These are phyloP conservation scores for Solanum habrochaites DNA, from an alignment of 257 asterid species.

Conservation along the genomic window DNA sequence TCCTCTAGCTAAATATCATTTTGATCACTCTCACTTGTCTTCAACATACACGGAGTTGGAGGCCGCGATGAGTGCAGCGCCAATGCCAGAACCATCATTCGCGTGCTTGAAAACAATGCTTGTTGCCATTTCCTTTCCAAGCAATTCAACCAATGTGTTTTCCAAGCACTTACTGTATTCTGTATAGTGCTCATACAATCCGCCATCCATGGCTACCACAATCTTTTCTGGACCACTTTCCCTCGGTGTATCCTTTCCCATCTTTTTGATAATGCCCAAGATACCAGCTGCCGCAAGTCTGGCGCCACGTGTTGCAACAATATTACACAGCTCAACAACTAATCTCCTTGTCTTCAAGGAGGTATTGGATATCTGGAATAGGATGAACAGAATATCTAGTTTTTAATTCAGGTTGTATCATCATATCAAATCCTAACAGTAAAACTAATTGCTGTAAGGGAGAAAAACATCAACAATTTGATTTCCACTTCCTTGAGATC, in stretches of 20 bases:
- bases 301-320: slow-evolving; percentile 54
- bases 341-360: slow-evolving; percentile 33
- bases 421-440: background rate
- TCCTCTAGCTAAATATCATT: background rate
- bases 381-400: background rate
- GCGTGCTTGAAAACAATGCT: slow-evolving; percentile 35
- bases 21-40: background rate
- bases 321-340: slow-evolving; percentile 40
- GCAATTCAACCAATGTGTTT: slow-evolving; percentile 31
- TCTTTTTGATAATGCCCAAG: slow-evolving; percentile 46
- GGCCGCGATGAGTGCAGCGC: slow-evolving; percentile 69
- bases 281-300: slow-evolving; percentile 60
- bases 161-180: slow-evolving; percentile 40
- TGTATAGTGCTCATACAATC: slow-evolving; percentile 46
- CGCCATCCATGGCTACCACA: slow-evolving; percentile 63
- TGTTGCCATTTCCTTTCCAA: slow-evolving; percentile 28
- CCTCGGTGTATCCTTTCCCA: slow-evolving; percentile 32
- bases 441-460: background rate
- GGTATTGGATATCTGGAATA: slow-evolving; percentile 32
- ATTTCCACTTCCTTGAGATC: background rate
- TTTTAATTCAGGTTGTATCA: background rate
- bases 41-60: slow-evolving; percentile 29
- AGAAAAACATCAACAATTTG: background rate
- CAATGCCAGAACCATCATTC: slow-evolving; percentile 61
- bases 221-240: slow-evolving; percentile 25